phyloP scores from a whole-genome alignment of 176 grass and related monocot species.

The Raddia distichophylla region DNA sequence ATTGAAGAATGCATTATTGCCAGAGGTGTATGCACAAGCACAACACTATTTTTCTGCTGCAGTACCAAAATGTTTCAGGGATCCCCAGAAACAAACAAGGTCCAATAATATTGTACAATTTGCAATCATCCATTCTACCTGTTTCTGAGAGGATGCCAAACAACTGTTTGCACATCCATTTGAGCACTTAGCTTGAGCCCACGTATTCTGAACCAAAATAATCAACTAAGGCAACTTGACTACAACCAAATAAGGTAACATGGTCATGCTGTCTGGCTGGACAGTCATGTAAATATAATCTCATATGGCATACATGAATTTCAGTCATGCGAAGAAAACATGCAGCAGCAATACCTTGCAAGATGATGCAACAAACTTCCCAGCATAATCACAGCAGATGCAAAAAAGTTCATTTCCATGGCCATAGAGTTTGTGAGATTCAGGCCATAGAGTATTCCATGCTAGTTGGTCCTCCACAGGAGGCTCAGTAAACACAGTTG shows the following conservation, averaged over 20 bases:
- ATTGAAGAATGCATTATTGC: not conserved
- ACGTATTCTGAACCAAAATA: not conserved
- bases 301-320: not conserved
- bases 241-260: not conserved
- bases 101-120: not conserved
- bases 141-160: slow-evolving; percentile 3
- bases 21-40: slow-evolving; percentile 3
- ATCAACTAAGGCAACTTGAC: not conserved
- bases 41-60: slow-evolving; percentile 5
- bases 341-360: slow-evolving; percentile 77
- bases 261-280: not conserved
- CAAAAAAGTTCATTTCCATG: slow-evolving; percentile 94
- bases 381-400: slow-evolving; percentile 80
- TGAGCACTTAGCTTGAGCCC: not conserved
- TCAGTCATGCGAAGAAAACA: slow-evolving; percentile 18
- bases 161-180: slow-evolving; percentile 14
- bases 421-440: slow-evolving; percentile 97
- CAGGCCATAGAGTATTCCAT: slow-evolving; percentile 95
- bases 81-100: slow-evolving; percentile 3
- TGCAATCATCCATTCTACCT: not conserved
- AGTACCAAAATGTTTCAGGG: slow-evolving; percentile 6
- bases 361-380: slow-evolving; percentile 82
- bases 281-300: not conserved
- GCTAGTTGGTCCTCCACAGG: slow-evolving; percentile 94
- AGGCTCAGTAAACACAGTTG: slow-evolving; percentile 76